These are phyloP conservation scores for Kodamaea hsintzibuensis DNA, from an alignment of 805 yeast species.

Conservation along the genomic window DNA sequence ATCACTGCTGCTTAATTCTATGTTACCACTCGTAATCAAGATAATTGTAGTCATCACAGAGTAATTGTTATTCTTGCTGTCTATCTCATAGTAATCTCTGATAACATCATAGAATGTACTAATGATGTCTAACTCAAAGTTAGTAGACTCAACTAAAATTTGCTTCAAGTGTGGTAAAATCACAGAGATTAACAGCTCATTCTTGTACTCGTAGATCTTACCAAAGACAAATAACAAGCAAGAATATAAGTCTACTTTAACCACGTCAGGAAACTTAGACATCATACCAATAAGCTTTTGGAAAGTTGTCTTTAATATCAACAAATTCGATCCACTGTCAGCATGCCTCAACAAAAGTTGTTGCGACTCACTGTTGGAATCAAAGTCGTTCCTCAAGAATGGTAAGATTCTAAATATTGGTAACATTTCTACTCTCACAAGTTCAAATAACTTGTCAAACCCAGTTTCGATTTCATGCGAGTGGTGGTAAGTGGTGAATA, in stretches of 20 bases:
- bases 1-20: constrained; percentile 26
- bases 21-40: constrained; percentile 36
- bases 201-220: constrained; percentile 48
- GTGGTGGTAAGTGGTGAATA: constrained; percentile 28
- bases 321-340: constrained; percentile 38
- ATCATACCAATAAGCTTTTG: constrained; percentile 62
- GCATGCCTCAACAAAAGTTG: constrained; percentile 28
- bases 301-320: constrained; percentile 50
- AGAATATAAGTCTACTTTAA: constrained; percentile 68
- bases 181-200: constrained; percentile 46
- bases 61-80: constrained; percentile 17
- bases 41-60: constrained; percentile 36
- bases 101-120: constrained; percentile 27
- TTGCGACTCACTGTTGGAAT: constrained; percentile 27
- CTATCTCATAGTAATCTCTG: constrained; percentile 20
- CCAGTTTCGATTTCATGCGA: constrained; percentile 49
- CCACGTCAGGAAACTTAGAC: constrained; percentile 62
- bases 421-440: constrained; percentile 66
- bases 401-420: constrained; percentile 64
- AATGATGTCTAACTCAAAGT: constrained; percentile 21
- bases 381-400: constrained; percentile 50
- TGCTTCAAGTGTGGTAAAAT: constrained; percentile 46
- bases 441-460: constrained; percentile 72
- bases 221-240: constrained; percentile 67
- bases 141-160: constrained; percentile 24